Conservation (phyloP, 2,329 filamentous ascomycete species). For the Aspergillus sp. region DNA sequence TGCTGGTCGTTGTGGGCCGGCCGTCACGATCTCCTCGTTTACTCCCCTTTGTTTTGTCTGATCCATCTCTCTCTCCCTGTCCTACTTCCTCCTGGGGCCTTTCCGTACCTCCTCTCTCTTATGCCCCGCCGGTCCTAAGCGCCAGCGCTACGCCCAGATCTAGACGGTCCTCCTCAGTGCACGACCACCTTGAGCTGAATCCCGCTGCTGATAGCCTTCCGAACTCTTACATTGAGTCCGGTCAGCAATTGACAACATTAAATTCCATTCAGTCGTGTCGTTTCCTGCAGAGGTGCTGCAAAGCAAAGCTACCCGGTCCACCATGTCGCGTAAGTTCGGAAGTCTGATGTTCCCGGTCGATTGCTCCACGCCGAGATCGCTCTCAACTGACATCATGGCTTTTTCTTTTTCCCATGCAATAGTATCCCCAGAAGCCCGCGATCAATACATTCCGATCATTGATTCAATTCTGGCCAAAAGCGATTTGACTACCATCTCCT, state of each 20-base stretch:
- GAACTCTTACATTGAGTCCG: not conserved
- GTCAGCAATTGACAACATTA: slow-evolving; percentile 15
- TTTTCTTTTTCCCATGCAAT: slow-evolving; percentile 17
- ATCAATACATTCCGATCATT: slow-evolving; percentile 60
- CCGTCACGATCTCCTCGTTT: slow-evolving; percentile 13
- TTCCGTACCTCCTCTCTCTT: slow-evolving; percentile 9
- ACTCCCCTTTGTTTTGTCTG: slow-evolving; percentile 1
- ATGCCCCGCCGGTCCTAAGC: slow-evolving; percentile 44
- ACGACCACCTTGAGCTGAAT: slow-evolving; percentile 11
- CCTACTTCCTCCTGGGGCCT: slow-evolving; percentile 5
- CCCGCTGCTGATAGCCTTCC: slow-evolving; percentile 3
- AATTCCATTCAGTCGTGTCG: slow-evolving; percentile 1
- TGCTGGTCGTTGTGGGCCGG: slow-evolving; percentile 19
- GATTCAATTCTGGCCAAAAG: slow-evolving; percentile 62
- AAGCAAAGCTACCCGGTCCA: slow-evolving; percentile 20
- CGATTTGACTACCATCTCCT: slow-evolving; percentile 65
- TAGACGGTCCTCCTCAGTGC: slow-evolving; percentile 20
- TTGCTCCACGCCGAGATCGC: slow-evolving; percentile 22
- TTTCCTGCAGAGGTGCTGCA: slow-evolving; percentile 1
- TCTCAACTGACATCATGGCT: slow-evolving; percentile 24
- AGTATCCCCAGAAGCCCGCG: slow-evolving; percentile 54
- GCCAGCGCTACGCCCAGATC: slow-evolving; percentile 34
- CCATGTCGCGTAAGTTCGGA: slow-evolving; percentile 41
- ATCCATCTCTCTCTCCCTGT: not conserved
- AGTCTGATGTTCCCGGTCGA: slow-evolving; percentile 25